Conservation (phyloP, 129 eudicot species). For the Flaveria linearis region DNA sequence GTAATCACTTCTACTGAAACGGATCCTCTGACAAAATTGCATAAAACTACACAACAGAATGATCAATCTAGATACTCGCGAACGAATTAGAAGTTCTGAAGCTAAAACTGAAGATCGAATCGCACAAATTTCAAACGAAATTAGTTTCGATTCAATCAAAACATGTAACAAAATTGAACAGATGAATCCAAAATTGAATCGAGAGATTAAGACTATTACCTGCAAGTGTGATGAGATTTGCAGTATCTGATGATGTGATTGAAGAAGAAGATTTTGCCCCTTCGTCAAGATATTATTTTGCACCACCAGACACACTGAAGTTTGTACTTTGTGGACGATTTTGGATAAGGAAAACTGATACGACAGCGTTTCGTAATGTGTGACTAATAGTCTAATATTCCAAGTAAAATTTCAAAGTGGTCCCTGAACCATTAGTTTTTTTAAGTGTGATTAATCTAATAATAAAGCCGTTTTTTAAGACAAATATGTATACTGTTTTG, state of each 20-base stretch:
- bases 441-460: too few species aligned
- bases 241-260: conserved; percentile 7
- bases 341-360: conserved; percentile 14
- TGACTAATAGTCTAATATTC: neutral
- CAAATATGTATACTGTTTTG: too few species aligned
- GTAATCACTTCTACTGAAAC: neutral
- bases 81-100: conserved; percentile 3
- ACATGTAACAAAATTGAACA: neutral
- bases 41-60: neutral
- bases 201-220: conserved; percentile 18
- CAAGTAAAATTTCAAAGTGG: too few species aligned
- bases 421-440: too few species aligned
- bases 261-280: conserved; percentile 8
- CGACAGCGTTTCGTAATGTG: conserved; percentile 18
- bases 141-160: conserved; percentile 17
- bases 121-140: conserved; percentile 2
- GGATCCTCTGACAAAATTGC: neutral
- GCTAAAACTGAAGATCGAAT: conserved; percentile 9
- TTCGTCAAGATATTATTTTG: conserved; percentile 22
- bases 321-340: conserved; percentile 10
- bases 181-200: neutral
- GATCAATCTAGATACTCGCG: conserved; percentile 4
- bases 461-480: too few species aligned
- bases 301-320: conserved; percentile 16
- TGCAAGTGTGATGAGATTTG: conserved; percentile 9